Base-by-base conservation (phyloP, 1,284 basidiomycete species). In the Ceratobasidium papillatum region DNA sequence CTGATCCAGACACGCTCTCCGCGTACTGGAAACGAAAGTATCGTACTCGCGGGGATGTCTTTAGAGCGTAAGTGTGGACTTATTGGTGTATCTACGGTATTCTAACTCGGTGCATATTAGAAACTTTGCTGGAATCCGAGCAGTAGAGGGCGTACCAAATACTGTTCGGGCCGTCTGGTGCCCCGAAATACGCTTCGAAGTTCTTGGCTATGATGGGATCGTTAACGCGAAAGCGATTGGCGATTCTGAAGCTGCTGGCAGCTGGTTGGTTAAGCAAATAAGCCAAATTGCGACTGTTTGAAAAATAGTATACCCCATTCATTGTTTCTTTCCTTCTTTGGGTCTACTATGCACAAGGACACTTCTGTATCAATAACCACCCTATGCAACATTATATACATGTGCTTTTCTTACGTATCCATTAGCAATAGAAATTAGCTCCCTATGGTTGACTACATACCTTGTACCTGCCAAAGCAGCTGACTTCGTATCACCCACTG, bases 11-110 rank as follows among this genome's bases (percentile, higher is more conserved):
- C 27, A 72, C 69, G 17, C 45, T 72, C 12, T 22, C 69, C 9
- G 69, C 69, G 12, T 72, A 72, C 17, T 72, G 69, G 69, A 72
- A 36, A 30, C 69, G 69, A 5, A 72, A 72, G 34, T 72, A 72
- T 34, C 69, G 41, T 8, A 47, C 56, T 12, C 69, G 69, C 7
- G 69, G 69, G 19, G 69, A 72, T 41, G 58, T 72, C 22, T 72
- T 72, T 47, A 72, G 52, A 62, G 69, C 69, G 69, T 72, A n/a
- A 62, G 69, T 52, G 19, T n/a, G 11, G 14, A 17, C 7, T 12
- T 41, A 19, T 1, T n/a, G 14, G n/a, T 9, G 12, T 19, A 41
- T 32, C 41, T 3, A 19, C 9, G 25, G 22, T 25, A 38, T 25
- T 36, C 69, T 72, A 27, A 72, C 12, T 41, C 4, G 25, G 34